Base-by-base conservation (phyloP, 2,329 filamentous ascomycete species). In the Pseudocercospora fijiensis region DNA sequence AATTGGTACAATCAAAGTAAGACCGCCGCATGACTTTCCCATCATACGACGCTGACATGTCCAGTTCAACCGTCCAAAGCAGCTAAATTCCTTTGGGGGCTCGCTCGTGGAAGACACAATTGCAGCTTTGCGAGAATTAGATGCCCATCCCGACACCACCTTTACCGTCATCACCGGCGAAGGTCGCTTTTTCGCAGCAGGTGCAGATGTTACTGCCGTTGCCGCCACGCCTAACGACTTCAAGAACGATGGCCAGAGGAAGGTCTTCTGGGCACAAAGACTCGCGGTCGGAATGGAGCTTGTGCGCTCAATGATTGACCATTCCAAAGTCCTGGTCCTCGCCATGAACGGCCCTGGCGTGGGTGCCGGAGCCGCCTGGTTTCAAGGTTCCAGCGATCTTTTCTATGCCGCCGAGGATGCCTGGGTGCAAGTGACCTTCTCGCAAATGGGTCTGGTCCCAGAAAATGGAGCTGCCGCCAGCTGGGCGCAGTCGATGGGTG, bases 131-230 rank as follows among this genome's bases (percentile, higher is more conserved):
- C 70, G 71, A 28, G 68, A 71, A 62, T 66, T 72, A 10, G 64
- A 72, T 53, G 56, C 67, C 11, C 70, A 72, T 45, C 71, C 71
- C 0, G 70, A 71, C 37, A 72, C 71, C 5, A 67, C 60, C 11
- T 71, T 72, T 59, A 72, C 71, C 1, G 69, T 72, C 58, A 69
- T 72, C 51, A 72, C 71, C 7, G 71, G 71, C 59, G 70, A 71
- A 57, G 71, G 71, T 8, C 64, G 71, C 52, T 72, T 72, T 61
- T 72, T 72, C 57, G 65, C 67, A 11, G 61, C 71, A 26, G 71
- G 71, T 16, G 71, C 71, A 49, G 71, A 72, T 61, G 71, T 72
- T 43, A 71, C 64, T 18, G 63, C 56, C 33, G 59, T 71, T 33
- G 61, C 67, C 13, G 55, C 22, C 11, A 65, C 61, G 1, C 62